phyloP scores from a whole-genome alignment of 1,284 basidiomycete species.

The Rhodotorula sp. region DNA sequence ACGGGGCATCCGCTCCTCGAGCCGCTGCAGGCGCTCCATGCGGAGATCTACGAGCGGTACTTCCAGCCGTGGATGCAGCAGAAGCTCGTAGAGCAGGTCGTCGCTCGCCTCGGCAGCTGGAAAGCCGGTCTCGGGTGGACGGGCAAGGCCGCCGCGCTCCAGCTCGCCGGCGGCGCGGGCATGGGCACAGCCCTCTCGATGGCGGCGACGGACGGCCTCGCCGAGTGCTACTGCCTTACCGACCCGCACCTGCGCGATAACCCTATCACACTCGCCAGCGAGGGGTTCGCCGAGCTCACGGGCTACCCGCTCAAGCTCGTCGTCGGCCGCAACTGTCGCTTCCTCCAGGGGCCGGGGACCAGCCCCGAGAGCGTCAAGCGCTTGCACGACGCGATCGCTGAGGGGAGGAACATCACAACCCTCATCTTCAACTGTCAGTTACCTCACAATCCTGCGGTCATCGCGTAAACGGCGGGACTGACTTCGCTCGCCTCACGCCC shows the following conservation, averaged over 20 bases:
- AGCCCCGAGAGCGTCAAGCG: slow-evolving; percentile 10
- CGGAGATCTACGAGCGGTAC: slow-evolving; percentile 31
- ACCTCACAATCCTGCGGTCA: neutral
- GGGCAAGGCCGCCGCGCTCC: neutral
- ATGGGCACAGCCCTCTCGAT: neutral
- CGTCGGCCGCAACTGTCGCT: slow-evolving; percentile 46
- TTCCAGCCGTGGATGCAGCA: slow-evolving; percentile 44
- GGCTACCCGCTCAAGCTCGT: slow-evolving; percentile 43
- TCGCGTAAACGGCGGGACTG: rapidly evolving
- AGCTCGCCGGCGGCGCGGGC: neutral
- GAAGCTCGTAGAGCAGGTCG: slow-evolving; percentile 39
- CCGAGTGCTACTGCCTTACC: slow-evolving; percentile 40
- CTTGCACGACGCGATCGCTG: slow-evolving; percentile 24
- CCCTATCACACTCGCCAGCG: slow-evolving; percentile 46
- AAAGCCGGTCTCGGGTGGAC: slow-evolving; percentile 14
- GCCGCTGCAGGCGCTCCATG: slow-evolving; percentile 34
- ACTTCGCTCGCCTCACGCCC: neutral
- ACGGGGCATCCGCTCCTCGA: slow-evolving; percentile 2
- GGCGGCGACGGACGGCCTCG: slow-evolving; percentile 20
- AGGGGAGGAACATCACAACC: slow-evolving; percentile 18
- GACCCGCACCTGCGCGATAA: slow-evolving; percentile 41
- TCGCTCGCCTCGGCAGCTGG: slow-evolving; percentile 40
- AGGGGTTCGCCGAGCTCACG: slow-evolving; percentile 44
- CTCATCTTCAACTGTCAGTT: slow-evolving; percentile 33
- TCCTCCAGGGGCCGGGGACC: slow-evolving; percentile 32